Base-by-base conservation (phyloP, 192 early-diverging fungal species). In the Paraglomus brasilianum region DNA sequence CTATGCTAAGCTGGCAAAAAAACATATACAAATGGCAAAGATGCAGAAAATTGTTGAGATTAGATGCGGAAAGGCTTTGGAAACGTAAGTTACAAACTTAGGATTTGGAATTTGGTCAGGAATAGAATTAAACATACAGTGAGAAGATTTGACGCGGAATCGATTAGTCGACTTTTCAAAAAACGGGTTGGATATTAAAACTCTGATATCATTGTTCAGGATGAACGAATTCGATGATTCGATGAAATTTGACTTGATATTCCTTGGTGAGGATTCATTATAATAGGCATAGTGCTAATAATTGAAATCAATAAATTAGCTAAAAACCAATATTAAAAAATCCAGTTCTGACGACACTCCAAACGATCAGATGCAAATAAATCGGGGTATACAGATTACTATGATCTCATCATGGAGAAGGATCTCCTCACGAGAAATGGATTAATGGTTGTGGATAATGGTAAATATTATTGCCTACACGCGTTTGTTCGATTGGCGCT, bases 361-460 rank as follows among this genome's bases (percentile, higher is more conserved):
- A 30, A 36, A 5, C 22, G 38, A 8, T 19, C 48, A 82, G 91
- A 93, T 65, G 91, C 91, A 0, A 84, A 93, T 73, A 91, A 93
- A 70, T 68, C 72, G 21, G 80, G 78, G 5, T 91, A 93, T 64
- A 78, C 79, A 52, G 73, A 75, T 2, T 90, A 93, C 68, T 88
- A 81, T 46, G 78, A 91, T 42, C 74, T 76, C 9, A 79, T 88
- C 50, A 68, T 93, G 38, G 81, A 88, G n/a, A 75, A 78, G n/a
- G 69, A 79, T 14, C 69, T 91, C 10, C 71, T 93, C 5, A 21
- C 80, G 2, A 75, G 83, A 8, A 30, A 74, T 17, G 91, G 89
- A 7, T 64, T 85, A 21, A 81, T 93, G n/a, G 62, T 90, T 15
- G 82, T 77, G 0, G 91, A 93, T 69, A 93, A 93, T 72, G 74